phyloP scores from a whole-genome alignment of 1,284 basidiomycete genomes.

The Chiua sp. region DNA sequence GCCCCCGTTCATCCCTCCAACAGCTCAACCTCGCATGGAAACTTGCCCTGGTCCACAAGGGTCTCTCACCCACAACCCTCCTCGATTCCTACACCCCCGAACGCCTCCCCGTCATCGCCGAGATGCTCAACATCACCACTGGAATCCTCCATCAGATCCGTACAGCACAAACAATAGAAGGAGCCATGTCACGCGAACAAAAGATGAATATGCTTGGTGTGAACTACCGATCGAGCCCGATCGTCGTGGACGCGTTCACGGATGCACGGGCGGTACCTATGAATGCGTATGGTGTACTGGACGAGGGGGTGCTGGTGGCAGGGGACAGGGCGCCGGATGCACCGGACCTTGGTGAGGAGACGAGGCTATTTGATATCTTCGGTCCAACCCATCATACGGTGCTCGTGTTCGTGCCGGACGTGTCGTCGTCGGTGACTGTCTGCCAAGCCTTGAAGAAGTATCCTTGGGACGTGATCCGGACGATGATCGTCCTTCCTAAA shows the following conservation, averaged over 20 bases:
- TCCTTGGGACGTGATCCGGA: too few species aligned
- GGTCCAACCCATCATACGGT: too few species aligned
- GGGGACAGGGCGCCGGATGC: too few species aligned
- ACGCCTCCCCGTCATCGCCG: conserved; percentile 44
- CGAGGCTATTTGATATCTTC: too few species aligned
- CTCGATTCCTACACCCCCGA: conserved; percentile 42
- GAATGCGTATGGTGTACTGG: conserved; percentile 17
- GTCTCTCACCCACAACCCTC: conserved; percentile 10
- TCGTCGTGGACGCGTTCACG: conserved; percentile 32
- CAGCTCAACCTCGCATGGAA: conserved; percentile 25
- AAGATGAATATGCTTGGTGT: conserved; percentile 31
- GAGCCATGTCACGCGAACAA: conserved; percentile 4
- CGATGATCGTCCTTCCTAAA: too few species aligned
- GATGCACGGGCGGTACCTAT: too few species aligned
- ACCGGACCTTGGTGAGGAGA: too few species aligned
- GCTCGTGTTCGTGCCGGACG: too few species aligned
- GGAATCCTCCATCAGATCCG: conserved; percentile 1
- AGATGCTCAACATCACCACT: conserved; percentile 20
- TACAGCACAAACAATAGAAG: neutral
- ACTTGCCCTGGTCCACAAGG: conserved; percentile 41
- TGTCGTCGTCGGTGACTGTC: too few species aligned
- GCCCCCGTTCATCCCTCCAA: conserved; percentile 9
- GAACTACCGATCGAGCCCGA: conserved; percentile 34
- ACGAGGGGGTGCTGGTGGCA: conserved; percentile 16
- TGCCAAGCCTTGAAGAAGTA: too few species aligned